phyloP scores from a whole-genome alignment of 148 eudicot genomes.

The Heliamphora exappendiculata region DNA sequence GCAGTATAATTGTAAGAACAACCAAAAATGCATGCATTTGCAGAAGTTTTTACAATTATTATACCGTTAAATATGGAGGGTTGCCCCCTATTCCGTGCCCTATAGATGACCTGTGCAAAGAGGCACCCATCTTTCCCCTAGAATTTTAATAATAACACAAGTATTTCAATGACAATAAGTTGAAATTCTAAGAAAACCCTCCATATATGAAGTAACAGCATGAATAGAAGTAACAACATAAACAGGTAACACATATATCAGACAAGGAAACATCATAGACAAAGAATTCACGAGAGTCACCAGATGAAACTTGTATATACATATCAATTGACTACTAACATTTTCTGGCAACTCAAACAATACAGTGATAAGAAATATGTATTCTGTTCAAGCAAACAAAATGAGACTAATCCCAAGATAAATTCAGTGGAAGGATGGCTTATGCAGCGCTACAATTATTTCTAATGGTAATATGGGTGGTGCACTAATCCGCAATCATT shows the following conservation, averaged over 20 bases:
- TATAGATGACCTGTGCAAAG: conserved; percentile 49
- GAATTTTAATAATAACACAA: background rate
- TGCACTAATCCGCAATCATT: background rate
- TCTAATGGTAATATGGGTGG: background rate
- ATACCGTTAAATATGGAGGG: conserved; percentile 69
- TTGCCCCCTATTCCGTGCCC: conserved; percentile 52
- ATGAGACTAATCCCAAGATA: background rate
- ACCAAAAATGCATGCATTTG: background rate
- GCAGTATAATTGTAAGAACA: background rate
- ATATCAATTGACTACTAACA: background rate
- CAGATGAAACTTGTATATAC: background rate
- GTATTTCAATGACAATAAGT: background rate
- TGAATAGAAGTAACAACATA: background rate
- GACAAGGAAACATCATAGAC: background rate
- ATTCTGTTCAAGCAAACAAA: background rate
- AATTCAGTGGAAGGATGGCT: background rate
- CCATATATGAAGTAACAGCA: background rate
- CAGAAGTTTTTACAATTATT: background rate
- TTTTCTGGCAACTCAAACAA: background rate
- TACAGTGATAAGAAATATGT: background rate
- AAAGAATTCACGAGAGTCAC: background rate
- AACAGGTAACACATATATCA: background rate
- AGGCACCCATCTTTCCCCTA: conserved; percentile 81
- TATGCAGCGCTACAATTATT: background rate
- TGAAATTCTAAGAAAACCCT: background rate